Evolutionary conservation across 2,329 filamentous ascomycete species (phyloP), one percentile per base, ranked within the genome.

Genomic region (Monascus ruber): DNA sequence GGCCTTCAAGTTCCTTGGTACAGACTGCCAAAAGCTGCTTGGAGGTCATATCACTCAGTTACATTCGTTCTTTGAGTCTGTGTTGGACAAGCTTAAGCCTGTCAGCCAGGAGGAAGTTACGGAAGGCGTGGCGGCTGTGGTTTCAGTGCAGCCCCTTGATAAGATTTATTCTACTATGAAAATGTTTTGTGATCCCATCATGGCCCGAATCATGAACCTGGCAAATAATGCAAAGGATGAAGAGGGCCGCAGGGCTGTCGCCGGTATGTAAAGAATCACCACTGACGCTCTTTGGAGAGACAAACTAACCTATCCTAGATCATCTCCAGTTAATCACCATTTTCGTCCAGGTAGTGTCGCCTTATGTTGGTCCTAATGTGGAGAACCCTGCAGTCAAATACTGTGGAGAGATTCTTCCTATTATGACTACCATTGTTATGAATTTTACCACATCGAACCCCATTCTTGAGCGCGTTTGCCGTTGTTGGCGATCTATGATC

Each of bases 401-500:
- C 66, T 96, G 91, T 74, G 78, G 89, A 52, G 88, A 96, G 58
- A 83, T 95, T 17, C 86, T 96, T 60, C 85, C 86, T 0, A 79
- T 95, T 31, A 72, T 96, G 42, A 79, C 85, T 6, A 85, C 83
- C 5, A 84, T 98, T 43, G 74, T 93, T 40, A 83, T 93, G 53
- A 89, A 81, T 56, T 98, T 96, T 59, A 76, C 88, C 45, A 71
- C 75, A 51, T 95, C 88, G 50, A 74, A 81, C 9, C 89, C 91
- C 3, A 93, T 98, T 42, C 83, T 93, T 48, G 91, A 98, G 68
- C 76, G 89, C 33, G 78, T 98, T 25, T 96, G 89, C 63, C 79
- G 89, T 46, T 95, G 85, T 70, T 98, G 89, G 87, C 79, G 93
- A 46, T 84, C 89, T 59, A 95, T 96, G 85, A 78, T 98, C 31